Base-by-base conservation (phyloP, 179 eudicot species). In the Actinidia arguta region DNA sequence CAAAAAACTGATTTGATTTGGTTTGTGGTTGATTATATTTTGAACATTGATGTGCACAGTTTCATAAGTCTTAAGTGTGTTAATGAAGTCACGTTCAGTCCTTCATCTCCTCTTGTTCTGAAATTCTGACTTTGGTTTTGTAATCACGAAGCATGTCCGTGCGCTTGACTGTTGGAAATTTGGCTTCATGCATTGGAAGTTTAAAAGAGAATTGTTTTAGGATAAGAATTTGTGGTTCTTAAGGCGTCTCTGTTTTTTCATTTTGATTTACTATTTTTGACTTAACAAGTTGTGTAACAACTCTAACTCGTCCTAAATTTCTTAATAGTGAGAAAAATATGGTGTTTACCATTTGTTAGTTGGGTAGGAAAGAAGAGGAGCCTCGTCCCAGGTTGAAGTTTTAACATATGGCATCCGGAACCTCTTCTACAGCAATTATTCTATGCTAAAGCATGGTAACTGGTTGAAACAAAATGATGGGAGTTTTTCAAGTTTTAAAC, bases 381-480 rank as follows among this genome's bases (percentile, higher is more conserved):
- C 46, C 78, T 79, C 82, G 83, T 82, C 71, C 87, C 66, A 80
- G 61, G 88, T 83, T 78, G 20, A 48, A 63, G 44, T 62, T 31
- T 66, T 66, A 20, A 52, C 81, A 80, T 73, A 55, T 68, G 83
- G 81, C 82, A 80, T 80, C 63, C 22, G 76, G 69, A 56, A 79
- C 59, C 80, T 87, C 85, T 84, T 84, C 85, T 67, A 73, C 48
- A 64, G 59, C 5, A 39, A 73, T 39, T 50, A 22, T 25, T 46
- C 61, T 42, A 77, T 46, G 81, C 75, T 79, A 22, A 44, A 62
- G 58, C 58, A 22, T 68, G 67, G 50, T 48, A 62, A 62, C 0
- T 67, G 82, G 54, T 22, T 69, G 76, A 55, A 70, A 56, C 48
- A n/a, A 14, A 36, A 3, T 5, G 67, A 42, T 56, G n/a, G 79